These are phyloP conservation scores for Oryza rufipogon DNA, from an alignment of 176 grass and related monocot genomes.

Conservation along the genomic window DNA sequence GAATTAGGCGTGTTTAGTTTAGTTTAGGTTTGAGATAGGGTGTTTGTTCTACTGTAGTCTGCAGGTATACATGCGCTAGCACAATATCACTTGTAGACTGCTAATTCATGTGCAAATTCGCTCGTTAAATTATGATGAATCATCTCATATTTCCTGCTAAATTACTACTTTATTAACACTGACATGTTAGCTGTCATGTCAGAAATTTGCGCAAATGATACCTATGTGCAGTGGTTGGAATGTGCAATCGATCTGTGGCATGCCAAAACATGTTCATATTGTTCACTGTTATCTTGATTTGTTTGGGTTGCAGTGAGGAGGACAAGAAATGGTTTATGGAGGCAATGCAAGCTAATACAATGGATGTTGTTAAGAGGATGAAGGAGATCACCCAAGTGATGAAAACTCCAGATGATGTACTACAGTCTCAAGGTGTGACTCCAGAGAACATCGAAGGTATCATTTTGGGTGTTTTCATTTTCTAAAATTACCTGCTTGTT, in stretches of 20 bases:
- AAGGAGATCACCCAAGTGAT: slow-evolving; percentile 93
- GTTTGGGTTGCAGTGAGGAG: slow-evolving; percentile 57
- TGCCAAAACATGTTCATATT: background rate
- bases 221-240: background rate
- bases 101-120: background rate
- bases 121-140: background rate
- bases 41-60: background rate
- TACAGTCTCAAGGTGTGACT: slow-evolving; percentile 70
- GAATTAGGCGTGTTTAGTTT: background rate
- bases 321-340: slow-evolving; percentile 95
- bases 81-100: background rate
- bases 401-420: slow-evolving; percentile 82
- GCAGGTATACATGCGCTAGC: background rate
- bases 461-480: background rate
- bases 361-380: slow-evolving; percentile 85
- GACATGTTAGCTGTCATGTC: background rate
- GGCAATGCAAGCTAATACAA: slow-evolving; percentile 77
- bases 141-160: background rate
- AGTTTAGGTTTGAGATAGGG: background rate
- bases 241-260: background rate
- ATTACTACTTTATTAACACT: background rate
- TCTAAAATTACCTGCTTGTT: background rate
- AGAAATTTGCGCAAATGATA: background rate
- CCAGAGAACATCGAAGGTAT: slow-evolving; percentile 74
- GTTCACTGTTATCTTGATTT: background rate